Percentiles rank a stretch among this genome's conserved stretches.
Evolutionary conservation across 305 asterid species (phyloP).

Genomic region (Ajuga reptans): DNA sequence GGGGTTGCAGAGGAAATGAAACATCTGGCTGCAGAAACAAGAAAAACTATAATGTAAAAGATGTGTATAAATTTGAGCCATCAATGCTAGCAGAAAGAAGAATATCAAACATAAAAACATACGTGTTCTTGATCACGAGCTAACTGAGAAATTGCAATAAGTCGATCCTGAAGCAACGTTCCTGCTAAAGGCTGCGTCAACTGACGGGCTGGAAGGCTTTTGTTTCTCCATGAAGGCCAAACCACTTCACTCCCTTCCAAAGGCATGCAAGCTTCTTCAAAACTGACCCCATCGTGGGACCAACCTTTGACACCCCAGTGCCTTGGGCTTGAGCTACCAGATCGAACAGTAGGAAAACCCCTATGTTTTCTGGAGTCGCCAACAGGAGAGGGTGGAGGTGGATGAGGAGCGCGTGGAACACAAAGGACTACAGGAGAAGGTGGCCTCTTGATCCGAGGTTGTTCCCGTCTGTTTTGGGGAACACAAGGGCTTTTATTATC

Average conservation of each 20-base stretch:
- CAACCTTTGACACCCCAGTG: constrained; percentile 98
- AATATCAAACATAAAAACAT: constrained; percentile 18
- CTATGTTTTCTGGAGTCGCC: constrained; percentile 83
- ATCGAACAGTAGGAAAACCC: constrained; percentile 91
- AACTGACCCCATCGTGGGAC: constrained; percentile 82
- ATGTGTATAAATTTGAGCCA: background rate
- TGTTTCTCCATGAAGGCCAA: constrained; percentile 98
- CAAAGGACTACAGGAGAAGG: constrained; percentile 98
- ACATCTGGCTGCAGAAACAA: constrained; percentile 75
- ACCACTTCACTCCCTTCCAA: constrained; percentile 86
- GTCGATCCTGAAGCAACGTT: constrained; percentile 89
- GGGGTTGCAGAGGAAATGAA: constrained; percentile 87
- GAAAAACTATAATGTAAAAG: constrained; percentile 24
- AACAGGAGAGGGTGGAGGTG: constrained; percentile 95
- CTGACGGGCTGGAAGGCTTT: constrained; percentile 72
- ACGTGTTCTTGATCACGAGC: constrained; percentile 98
- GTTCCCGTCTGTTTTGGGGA: constrained; percentile 81
- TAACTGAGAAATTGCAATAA: constrained; percentile 85
- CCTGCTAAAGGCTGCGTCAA: constrained; percentile 87
- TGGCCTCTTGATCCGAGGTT: constrained; percentile 89
- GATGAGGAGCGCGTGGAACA: constrained; percentile 94
- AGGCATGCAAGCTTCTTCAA: constrained; percentile 78
- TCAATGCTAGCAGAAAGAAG: constrained; percentile 16
- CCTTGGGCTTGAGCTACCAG: constrained; percentile 99
- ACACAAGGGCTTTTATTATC: constrained; percentile 94